A percentile compares a stretch with the other conserved stretches of the same genome.
phyloP scores from a whole-genome alignment of 805 yeast species.

The Lipomyces lipofer region DNA sequence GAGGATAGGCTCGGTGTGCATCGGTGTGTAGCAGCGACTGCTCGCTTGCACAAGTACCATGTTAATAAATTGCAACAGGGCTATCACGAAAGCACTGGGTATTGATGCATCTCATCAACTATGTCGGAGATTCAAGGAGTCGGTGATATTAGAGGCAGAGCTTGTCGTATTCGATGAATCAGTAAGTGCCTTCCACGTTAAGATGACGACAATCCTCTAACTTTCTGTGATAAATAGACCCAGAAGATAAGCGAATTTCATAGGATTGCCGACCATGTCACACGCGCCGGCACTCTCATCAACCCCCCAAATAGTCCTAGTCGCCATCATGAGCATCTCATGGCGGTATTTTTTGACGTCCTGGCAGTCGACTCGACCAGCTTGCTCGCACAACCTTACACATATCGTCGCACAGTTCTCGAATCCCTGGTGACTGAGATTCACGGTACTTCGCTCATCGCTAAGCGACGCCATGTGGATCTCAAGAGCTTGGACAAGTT shows the following conservation, averaged over 20 bases:
- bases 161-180: slow-evolving; percentile 21
- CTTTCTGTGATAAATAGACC: too few relatives aligned
- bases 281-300: slow-evolving; percentile 8
- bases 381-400: slow-evolving; percentile 9
- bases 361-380: slow-evolving; percentile 9
- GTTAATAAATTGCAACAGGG: background rate
- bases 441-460: slow-evolving; percentile 7
- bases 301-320: slow-evolving; percentile 1
- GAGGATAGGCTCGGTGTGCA: slow-evolving; percentile 15
- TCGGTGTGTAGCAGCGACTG: background rate
- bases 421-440: slow-evolving; percentile 5
- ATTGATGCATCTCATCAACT: background rate
- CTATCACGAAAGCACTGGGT: slow-evolving; percentile 2
- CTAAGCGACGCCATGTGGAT: background rate
- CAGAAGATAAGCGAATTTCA: slow-evolving; percentile 16
- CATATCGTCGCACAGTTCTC: slow-evolving; percentile 3
- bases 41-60: background rate
- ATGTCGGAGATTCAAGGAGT: background rate
- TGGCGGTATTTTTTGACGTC: slow-evolving; percentile 23
- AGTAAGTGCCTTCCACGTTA: too few relatives aligned
- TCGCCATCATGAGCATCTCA: slow-evolving; percentile 8
- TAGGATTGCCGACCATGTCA: slow-evolving; percentile 17
- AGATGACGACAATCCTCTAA: too few relatives aligned
- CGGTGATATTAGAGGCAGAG: slow-evolving; percentile 20
- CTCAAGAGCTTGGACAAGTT: background rate